Base-by-base conservation (phyloP, 2,329 filamentous ascomycete species). In the Nothomitra cinnamomea region DNA sequence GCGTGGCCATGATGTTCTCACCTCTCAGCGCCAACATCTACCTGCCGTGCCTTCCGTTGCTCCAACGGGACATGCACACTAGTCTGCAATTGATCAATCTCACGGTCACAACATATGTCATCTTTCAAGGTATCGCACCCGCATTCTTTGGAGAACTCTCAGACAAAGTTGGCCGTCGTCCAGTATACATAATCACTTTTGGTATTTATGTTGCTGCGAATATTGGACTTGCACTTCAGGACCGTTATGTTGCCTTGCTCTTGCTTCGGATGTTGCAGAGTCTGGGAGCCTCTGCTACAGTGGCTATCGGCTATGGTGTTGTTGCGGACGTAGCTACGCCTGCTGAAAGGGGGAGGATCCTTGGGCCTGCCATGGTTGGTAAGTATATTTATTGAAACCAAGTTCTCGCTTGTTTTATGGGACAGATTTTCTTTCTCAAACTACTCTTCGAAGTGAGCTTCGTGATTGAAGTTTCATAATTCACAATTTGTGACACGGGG, bases 291-390 rank as follows among this genome's bases (percentile, higher is more conserved):
- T 58, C 55, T 24, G 58, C 58, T 2, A 57, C 54, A 2, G 52
- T 59, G 8, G 48, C 57, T 0, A 49, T 60, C 22, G 48, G 28
- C 4, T 60, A 60, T 52, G 58, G 58, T 0, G 56, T 58, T 40
- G 50, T 60, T 12, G 59, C 60, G 19, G 59, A 61, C 54, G 41
- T 60, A 2, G 56, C 48, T 32, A 42, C 57, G 3, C 58, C 58
- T 3, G 45, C 41, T 3, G 57, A 59, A 41, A 43, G 59, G 21
- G 59, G 60, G 2, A 56, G 40, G 12, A 58, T 58, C 54, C n/a
- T 59, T 12, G 60, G 59, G 2, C 54, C 56, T 2, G 48, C 59
- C 8, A 53, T 52, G 41, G 41, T n/a, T n/a, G n/a, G n/a, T n/a
- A n/a, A n/a, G n/a, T n/a, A n/a, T n/a, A n/a, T n/a, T n/a, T n/a